phyloP scores from a whole-genome alignment of 2,329 filamentous ascomycete species.

The Calonectria pseudoturangicola region DNA sequence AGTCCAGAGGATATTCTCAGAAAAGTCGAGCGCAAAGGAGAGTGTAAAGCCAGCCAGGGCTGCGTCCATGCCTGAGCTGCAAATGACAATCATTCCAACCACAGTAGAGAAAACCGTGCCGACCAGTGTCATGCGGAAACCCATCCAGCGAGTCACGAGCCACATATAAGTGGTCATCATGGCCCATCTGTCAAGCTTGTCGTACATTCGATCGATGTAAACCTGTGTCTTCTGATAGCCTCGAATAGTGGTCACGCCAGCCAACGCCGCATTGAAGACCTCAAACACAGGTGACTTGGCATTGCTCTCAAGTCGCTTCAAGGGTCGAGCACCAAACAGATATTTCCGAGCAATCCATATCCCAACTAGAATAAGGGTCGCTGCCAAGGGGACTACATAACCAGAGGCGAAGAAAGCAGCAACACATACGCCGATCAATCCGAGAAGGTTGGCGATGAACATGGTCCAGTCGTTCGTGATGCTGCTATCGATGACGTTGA shows the following conservation, averaged over 20 bases:
- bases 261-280: conserved; percentile 83
- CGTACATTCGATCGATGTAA: conserved; percentile 82
- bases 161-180: conserved; percentile 80
- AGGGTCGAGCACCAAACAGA: conserved; percentile 81
- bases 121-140: conserved; percentile 81
- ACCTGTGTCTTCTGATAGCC: conserved; percentile 81
- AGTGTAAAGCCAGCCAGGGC: conserved; percentile 85
- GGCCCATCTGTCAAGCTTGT: conserved; percentile 80
- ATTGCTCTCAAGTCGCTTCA: conserved; percentile 86
- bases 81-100: conserved; percentile 79
- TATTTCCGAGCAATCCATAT: conserved; percentile 77
- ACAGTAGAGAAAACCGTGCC: conserved; percentile 81
- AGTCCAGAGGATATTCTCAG: conserved; percentile 77
- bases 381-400: conserved; percentile 77
- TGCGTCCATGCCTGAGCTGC: conserved; percentile 77
- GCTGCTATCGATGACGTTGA: conserved; percentile 82
- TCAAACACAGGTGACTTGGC: conserved; percentile 88
- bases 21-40: conserved; percentile 83
- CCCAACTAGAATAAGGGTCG: conserved; percentile 74
- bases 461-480: conserved; percentile 79
- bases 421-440: conserved; percentile 78
- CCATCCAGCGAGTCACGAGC: conserved; percentile 86
- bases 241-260: conserved; percentile 84
- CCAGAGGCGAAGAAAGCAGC: conserved; percentile 82
- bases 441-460: conserved; percentile 75